Conservation (phyloP, 1,139 yeast species). For the Suhomyces yuchorum region DNA sequence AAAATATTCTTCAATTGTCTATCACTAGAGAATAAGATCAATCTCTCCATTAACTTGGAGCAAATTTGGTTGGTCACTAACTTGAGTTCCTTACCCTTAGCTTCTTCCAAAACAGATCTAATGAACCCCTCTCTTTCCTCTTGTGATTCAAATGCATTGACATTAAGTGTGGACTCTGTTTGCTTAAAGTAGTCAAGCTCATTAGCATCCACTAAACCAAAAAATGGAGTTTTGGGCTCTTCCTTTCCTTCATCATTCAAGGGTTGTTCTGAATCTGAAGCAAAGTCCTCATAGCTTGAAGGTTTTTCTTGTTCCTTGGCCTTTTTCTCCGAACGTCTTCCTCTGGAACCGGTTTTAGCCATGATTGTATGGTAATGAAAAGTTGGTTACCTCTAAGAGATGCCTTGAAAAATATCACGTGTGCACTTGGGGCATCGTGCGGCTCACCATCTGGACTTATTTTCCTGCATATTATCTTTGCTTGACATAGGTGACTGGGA, state of each 20-base stretch:
- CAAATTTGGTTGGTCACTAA: slow-evolving; percentile 93
- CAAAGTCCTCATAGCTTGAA: slow-evolving; percentile 5
- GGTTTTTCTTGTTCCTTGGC: slow-evolving; percentile 15
- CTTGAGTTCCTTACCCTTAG: slow-evolving; percentile 87
- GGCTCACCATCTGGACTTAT: background rate
- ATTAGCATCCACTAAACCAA: slow-evolving; percentile 80
- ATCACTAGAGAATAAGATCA: slow-evolving; percentile 67
- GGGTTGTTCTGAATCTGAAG: slow-evolving; percentile 11
- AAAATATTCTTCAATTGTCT: slow-evolving; percentile 67
- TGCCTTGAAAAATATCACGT: slow-evolving; percentile 6
- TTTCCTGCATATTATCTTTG: too few species aligned
- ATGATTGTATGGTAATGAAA: slow-evolving; percentile 16
- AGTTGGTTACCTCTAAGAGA: background rate
- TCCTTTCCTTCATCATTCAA: slow-evolving; percentile 7
- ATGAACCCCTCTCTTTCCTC: slow-evolving; percentile 79
- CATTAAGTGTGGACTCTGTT: slow-evolving; percentile 83
- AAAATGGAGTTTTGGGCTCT: slow-evolving; percentile 47
- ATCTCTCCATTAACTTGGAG: slow-evolving; percentile 86
- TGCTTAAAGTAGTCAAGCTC: slow-evolving; percentile 90
- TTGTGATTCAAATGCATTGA: slow-evolving; percentile 72
- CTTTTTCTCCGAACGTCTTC: slow-evolving; percentile 63
- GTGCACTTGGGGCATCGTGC: slow-evolving; percentile 10
- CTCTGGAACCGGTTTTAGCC: slow-evolving; percentile 61
- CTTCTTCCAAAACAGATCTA: slow-evolving; percentile 78
- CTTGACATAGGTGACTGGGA: too few species aligned